phyloP scores from a whole-genome alignment of 1,139 yeast genomes.

The Torulaspora pretoriensis region DNA sequence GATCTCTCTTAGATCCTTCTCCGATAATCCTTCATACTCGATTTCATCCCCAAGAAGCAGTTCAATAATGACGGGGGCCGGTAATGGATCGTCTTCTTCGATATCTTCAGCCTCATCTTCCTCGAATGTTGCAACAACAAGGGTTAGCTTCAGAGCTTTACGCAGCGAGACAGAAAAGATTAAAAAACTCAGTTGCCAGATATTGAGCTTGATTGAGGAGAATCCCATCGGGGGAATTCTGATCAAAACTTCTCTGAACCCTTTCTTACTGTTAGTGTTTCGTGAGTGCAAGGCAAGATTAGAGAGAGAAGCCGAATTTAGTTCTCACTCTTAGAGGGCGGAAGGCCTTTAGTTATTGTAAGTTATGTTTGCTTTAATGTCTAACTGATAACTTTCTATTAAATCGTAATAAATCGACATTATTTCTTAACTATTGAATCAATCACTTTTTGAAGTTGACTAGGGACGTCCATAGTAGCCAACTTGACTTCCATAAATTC shows the following conservation, averaged over 20 bases:
- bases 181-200: slow-evolving; percentile 14
- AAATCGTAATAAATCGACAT: background rate
- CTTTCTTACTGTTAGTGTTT: slow-evolving; percentile 5
- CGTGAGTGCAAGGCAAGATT: slow-evolving; percentile 2
- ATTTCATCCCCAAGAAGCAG: background rate
- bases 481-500: slow-evolving; percentile 65
- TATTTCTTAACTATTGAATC: slow-evolving; percentile 3
- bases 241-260: slow-evolving; percentile 9
- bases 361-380: background rate
- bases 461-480: slow-evolving; percentile 66
- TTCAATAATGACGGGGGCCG: background rate
- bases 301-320: background rate
- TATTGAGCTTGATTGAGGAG: slow-evolving; percentile 18
- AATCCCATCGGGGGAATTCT: slow-evolving; percentile 24
- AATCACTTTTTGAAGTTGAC: slow-evolving; percentile 28
- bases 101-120: slow-evolving; percentile 13
- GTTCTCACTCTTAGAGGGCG: background rate
- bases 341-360: background rate
- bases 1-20: slow-evolving; percentile 2
- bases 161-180: slow-evolving; percentile 14
- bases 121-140: slow-evolving; percentile 19
- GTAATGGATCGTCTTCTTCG: slow-evolving; percentile 1
- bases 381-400: background rate
- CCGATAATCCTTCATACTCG: slow-evolving; percentile 3
- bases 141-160: slow-evolving; percentile 4